Evolutionary conservation across 768 basidiomycete species (phyloP), one percentile per base, ranked within the genome.

Genomic region (Lenzites betulinus): DNA sequence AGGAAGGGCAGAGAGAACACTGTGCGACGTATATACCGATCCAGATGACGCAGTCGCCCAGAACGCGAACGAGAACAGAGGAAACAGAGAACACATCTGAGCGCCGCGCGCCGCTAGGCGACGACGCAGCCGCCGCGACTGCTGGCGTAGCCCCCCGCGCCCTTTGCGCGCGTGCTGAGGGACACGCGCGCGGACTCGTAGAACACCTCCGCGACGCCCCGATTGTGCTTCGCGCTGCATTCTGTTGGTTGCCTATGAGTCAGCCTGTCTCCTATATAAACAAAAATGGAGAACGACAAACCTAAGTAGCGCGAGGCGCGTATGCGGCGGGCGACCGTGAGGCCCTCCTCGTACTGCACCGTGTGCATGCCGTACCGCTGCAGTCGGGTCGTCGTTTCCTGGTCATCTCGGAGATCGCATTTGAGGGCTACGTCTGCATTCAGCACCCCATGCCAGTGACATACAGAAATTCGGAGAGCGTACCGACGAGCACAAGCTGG

Each of bases 151-250:
- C 81, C 81, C 23, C 77, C 77, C 35, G 87, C 72, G 8, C 87
- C 86, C 71, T 86, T 90, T n/a, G 87, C 75, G 44, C 88, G 82
- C 23, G 89, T 88, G 63, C 82, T 85, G 58, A 95, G 74, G 26
- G 92, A 91, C 12, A 93, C 92, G 2, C 92, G 85, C 0, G 92
- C 93, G 6, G 92, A 91, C 71, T 98, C 96, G 65, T 91, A 84
- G 69, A 98, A 95, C 9, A 95, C 94, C 71, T 98, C 95, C 28
- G 85, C 81, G 12, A 98, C 95, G 4, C 96, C 96, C 49, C 96
- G 85, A 66, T 97, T 95, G 69, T 96, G 94, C 74, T 98, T 98
- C 8, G 96, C 95, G 64, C 94, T 96, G 71, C 96, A 98, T 79
- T 98, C 95, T 97, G 68, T 3, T 38, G 16, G 41, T 12, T 22